These are phyloP conservation scores for Alternaria solani DNA, from an alignment of 2,329 filamentous ascomycete genomes.

Conservation along the genomic window DNA sequence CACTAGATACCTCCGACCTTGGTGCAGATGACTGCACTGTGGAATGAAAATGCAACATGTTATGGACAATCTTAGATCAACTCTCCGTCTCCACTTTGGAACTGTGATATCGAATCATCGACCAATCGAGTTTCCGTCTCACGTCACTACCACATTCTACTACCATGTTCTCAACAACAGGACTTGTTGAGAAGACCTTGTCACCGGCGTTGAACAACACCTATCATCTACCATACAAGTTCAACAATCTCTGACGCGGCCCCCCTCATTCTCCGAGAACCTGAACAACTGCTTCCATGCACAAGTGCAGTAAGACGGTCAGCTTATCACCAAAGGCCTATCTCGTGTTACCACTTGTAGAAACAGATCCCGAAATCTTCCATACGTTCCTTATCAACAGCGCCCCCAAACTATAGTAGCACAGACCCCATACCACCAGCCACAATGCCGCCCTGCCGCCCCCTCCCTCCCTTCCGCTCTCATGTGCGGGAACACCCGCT, in stretches of 20 bases:
- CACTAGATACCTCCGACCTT: conserved; percentile 7
- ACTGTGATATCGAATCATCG: neutral
- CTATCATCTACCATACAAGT: neutral
- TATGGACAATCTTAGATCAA: neutral
- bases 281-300: neutral
- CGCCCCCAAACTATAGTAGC: neutral
- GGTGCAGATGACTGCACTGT: conserved; percentile 7
- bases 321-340: neutral
- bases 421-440: neutral
- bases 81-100: neutral
- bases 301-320: neutral
- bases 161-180: neutral
- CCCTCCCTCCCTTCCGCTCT: too few species aligned
- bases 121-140: neutral
- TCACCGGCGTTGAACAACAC: neutral
- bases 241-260: neutral
- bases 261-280: neutral
- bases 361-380: neutral
- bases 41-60: conserved; percentile 13
- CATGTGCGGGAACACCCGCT: neutral
- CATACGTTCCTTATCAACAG: neutral
- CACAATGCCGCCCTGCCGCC: neutral
- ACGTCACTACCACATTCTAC: neutral
- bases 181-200: neutral
- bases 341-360: neutral